Base-by-base conservation (phyloP, 1,284 basidiomycete species). In the Rhodotorula sp. region DNA sequence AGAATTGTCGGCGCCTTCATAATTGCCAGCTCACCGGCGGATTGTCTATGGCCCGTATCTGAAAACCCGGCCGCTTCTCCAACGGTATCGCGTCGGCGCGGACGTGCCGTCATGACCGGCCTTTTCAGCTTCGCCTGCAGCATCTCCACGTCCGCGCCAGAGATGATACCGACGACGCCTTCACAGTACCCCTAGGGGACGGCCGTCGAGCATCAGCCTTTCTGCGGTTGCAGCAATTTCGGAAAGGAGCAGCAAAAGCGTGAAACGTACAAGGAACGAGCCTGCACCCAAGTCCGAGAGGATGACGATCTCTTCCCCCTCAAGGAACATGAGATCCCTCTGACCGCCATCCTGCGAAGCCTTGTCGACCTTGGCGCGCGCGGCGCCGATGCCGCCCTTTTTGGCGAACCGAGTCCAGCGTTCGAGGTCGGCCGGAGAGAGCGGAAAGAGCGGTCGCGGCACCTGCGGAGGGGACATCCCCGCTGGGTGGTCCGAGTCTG, bases 321-420 rank as follows among this genome's bases (percentile, higher is more conserved):
- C 88, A 72, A 93, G 84, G 80, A 94, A 94, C 92, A 95, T 95
- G 65, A 95, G 85, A 81, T 93, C 91, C 59, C 90, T 89, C 18
- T 87, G 83, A n/a, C 51, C 51, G 58, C 86, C 62, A 26, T 67
- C 84, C 80, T 92, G 88, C 3, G 91, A 91, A 14, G 91, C 86
- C 77, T 90, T 92, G 79, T 94, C 91, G 64, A 85, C 84, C 46
- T 85, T 70, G 3, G 91, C 91, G 0, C 86, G 88, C 74, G 90
- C 90, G 75, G 84, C 88, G 4, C 91, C 91, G 64, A 92, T 91
- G 21, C 90, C 91, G 0, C 91, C 91, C 79, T 91, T 91, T 5
- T 84, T 85, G 1, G 90, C 91, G 79, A 92, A 91, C 60, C 91
- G 84, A 14, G 88, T 89, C 91, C 90, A 92, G 60, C 90, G 84